Conservation (phyloP, 352 stramenopile species). For the Globisporangium polare region DNA sequence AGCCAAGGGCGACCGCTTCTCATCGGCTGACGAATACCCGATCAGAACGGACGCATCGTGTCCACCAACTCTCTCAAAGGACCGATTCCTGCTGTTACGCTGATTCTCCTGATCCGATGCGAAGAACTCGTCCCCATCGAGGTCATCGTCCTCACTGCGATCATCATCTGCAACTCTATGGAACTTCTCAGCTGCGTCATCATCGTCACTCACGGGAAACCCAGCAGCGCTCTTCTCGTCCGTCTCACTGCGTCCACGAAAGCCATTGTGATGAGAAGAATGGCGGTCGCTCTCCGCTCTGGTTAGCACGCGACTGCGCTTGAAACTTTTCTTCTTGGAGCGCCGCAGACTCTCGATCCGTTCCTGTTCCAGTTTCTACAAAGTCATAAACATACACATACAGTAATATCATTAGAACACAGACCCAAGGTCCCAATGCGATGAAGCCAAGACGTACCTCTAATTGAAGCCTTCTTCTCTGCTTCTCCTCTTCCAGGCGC, state of each 20-base stretch:
- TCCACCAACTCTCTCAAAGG: background rate
- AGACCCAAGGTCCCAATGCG: too few species aligned
- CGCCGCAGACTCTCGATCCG: constrained; percentile 13
- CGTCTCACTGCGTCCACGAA: background rate
- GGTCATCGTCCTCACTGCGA: background rate
- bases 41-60: constrained; percentile 12
- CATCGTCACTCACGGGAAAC: background rate
- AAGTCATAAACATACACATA: background rate
- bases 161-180: background rate
- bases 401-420: too few species aligned
- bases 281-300: background rate
- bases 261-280: background rate
- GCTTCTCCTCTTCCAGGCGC: constrained; percentile 30
- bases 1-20: background rate
- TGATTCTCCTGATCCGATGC: constrained; percentile 16
- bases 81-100: background rate
- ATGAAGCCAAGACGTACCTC: constrained; percentile 27
- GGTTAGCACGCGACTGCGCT: constrained; percentile 1
- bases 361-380: constrained; percentile 23
- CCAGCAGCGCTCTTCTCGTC: background rate
- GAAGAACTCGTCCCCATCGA: background rate
- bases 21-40: background rate
- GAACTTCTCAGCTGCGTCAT: background rate
- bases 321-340: constrained; percentile 9
- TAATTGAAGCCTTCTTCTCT: constrained; percentile 40